These are phyloP conservation scores for Beauveria scarabaeidicola DNA, from an alignment of 2,329 filamentous ascomycete genomes.

Conservation along the genomic window DNA sequence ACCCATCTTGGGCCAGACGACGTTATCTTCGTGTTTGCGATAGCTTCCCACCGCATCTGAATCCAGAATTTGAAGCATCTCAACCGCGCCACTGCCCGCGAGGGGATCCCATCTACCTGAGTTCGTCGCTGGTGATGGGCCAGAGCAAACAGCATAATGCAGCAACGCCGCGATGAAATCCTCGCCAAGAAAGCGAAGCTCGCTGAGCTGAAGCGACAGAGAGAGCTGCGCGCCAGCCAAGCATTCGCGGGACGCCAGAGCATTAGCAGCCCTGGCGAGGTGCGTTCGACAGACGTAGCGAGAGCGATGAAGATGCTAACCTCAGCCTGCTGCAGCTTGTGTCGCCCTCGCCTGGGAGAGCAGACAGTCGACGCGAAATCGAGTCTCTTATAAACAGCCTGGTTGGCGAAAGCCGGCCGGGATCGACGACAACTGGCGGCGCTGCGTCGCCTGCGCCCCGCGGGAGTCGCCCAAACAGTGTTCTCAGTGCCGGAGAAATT, in stretches of 20 bases:
- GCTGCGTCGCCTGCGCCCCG: slow-evolving; percentile 57
- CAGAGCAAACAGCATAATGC: slow-evolving; percentile 37
- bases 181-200: slow-evolving; percentile 95
- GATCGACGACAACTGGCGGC: slow-evolving; percentile 55
- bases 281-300: slow-evolving; percentile 31
- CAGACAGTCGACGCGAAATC: slow-evolving; percentile 64
- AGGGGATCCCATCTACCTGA: not conserved
- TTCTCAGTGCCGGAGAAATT: slow-evolving; percentile 71
- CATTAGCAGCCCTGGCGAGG: slow-evolving; percentile 61
- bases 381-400: slow-evolving; percentile 79
- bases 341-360: slow-evolving; percentile 61
- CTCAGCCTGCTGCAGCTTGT: slow-evolving; percentile 34
- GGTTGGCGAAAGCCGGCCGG: slow-evolving; percentile 67
- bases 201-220: slow-evolving; percentile 87
- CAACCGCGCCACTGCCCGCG: not conserved
- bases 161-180: slow-evolving; percentile 90
- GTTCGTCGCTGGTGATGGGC: slow-evolving; percentile 7
- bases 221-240: slow-evolving; percentile 74
- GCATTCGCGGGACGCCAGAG: slow-evolving; percentile 61
- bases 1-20: not conserved
- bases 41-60: not conserved
- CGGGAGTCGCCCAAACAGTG: slow-evolving; percentile 76
- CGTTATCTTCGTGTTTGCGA: not conserved
- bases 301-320: slow-evolving; percentile 14
- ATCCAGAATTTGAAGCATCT: not conserved